Percentiles rank a stretch among this genome's conserved stretches.
Conservation (phyloP, 2,329 filamentous ascomycete species). For the Ophiostoma pallidulum region DNA sequence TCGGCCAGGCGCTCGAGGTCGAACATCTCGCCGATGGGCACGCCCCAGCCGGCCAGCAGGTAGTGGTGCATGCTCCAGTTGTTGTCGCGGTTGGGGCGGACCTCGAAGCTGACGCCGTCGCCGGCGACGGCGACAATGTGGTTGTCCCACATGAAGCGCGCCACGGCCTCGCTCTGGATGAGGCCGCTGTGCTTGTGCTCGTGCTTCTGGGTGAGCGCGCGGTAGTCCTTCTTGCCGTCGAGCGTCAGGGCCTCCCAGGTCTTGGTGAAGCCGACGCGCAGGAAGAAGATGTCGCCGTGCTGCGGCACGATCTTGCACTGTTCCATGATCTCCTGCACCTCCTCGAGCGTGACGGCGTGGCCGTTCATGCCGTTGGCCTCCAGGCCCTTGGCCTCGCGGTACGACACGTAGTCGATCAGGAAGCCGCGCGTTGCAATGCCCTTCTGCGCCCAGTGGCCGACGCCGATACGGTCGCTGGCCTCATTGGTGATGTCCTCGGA, state of each 20-base stretch:
- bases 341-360: constrained; percentile 32
- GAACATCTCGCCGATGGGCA: constrained; percentile 12
- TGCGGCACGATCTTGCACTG: constrained; percentile 34
- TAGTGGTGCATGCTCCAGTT: constrained; percentile 8
- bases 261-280: constrained; percentile 43
- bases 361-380: constrained; percentile 31
- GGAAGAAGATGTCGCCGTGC: constrained; percentile 46
- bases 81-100: constrained; percentile 2
- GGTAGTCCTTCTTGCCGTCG: constrained; percentile 28
- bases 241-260: constrained; percentile 30
- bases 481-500: not conserved
- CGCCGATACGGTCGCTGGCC: constrained; percentile 5
- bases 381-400: constrained; percentile 27
- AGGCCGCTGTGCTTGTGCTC: constrained; percentile 27
- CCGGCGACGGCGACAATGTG: constrained; percentile 45
- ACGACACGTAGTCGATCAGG: constrained; percentile 42
- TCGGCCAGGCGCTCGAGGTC: constrained; percentile 8
- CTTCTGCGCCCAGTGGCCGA: constrained; percentile 6
- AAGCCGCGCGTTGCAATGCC: constrained; percentile 43
- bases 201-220: constrained; percentile 9
- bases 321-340: constrained; percentile 34
- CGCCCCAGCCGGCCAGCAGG: constrained; percentile 10
- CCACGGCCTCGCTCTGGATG: constrained; percentile 37
- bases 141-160: constrained; percentile 48
- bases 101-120: constrained; percentile 44